phyloP scores from a whole-genome alignment of 768 basidiomycete genomes.

The Amanita inopinata region DNA sequence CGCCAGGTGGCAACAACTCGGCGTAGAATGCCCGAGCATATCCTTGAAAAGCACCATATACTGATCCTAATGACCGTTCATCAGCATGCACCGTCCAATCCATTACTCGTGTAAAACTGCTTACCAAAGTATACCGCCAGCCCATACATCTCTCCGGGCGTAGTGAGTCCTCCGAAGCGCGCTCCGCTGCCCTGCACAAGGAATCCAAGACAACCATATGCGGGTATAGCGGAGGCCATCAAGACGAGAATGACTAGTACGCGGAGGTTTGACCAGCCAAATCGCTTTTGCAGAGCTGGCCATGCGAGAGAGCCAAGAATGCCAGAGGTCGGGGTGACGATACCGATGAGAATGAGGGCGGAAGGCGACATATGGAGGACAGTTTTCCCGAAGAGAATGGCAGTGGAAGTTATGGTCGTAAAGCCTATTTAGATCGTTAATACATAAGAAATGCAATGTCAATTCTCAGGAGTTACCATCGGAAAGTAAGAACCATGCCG shows the following conservation, averaged over 20 bases:
- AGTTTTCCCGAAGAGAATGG: slow-evolving; percentile 89
- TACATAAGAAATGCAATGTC: not conserved
- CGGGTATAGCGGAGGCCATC: slow-evolving; percentile 56
- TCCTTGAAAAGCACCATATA: slow-evolving; percentile 87
- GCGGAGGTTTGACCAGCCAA: slow-evolving; percentile 55
- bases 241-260: slow-evolving; percentile 61
- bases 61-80: slow-evolving; percentile 32
- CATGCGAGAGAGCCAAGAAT: slow-evolving; percentile 80
- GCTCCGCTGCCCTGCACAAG: slow-evolving; percentile 33
- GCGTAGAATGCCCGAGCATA: slow-evolving; percentile 85
- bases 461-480: slow-evolving; percentile 44
- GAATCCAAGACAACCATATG: slow-evolving; percentile 81
- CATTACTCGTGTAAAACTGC: slow-evolving; percentile 11
- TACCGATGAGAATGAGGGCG: slow-evolving; percentile 69
- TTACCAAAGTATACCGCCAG: slow-evolving; percentile 77
- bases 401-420: slow-evolving; percentile 87
- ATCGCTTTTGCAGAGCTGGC: slow-evolving; percentile 60
- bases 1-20: slow-evolving; percentile 76
- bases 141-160: slow-evolving; percentile 76
- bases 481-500: slow-evolving; percentile 90
- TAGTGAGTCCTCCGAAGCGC: slow-evolving; percentile 65
- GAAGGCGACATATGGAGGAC: slow-evolving; percentile 72
- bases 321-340: slow-evolving; percentile 68
- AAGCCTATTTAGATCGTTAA: slow-evolving; percentile 46
- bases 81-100: not conserved